Evolutionary conservation across 225 moss, liverwort and hornwort genomes (phyloP).

Genomic region (Sphagnum tenellum): DNA sequence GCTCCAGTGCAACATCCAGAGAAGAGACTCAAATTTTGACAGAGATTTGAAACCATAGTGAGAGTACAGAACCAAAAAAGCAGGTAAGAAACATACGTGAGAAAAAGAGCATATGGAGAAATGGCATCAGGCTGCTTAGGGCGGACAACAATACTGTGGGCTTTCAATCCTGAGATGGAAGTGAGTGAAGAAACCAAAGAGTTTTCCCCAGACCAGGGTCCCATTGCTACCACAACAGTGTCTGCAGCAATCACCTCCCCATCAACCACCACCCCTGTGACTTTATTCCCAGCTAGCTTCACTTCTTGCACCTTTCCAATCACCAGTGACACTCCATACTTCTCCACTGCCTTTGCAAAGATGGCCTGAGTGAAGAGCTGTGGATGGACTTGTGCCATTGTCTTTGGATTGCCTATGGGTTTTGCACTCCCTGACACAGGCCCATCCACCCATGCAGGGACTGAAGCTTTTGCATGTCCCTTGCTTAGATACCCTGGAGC

Average conservation of each 20-base stretch:
- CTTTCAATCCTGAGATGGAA: constrained; percentile 69
- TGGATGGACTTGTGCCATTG: constrained; percentile 89
- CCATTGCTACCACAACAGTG: constrained; percentile 83
- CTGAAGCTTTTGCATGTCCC: not conserved
- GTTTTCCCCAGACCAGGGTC: constrained; percentile 84
- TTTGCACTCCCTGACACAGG: constrained; percentile 29
- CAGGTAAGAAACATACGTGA: constrained; percentile 22
- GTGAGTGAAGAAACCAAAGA: constrained; percentile 65
- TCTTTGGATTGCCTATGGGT: constrained; percentile 49
- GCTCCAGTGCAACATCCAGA: too few species aligned
- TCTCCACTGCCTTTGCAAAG: constrained; percentile 47
- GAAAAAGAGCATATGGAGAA: constrained; percentile 65
- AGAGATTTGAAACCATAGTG: not conserved
- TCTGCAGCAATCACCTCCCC: constrained; percentile 61
- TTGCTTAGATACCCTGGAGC: not conserved
- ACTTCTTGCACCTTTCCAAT: constrained; percentile 78
- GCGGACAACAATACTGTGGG: constrained; percentile 74
- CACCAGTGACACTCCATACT: constrained; percentile 58
- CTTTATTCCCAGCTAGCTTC: constrained; percentile 39
- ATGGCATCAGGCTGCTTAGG: constrained; percentile 55
- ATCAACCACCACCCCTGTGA: constrained; percentile 58
- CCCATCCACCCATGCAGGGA: not conserved
- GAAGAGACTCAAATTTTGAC: not conserved
- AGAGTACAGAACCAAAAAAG: not conserved
- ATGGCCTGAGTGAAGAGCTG: constrained; percentile 71